Evolutionary conservation across 331 rosid genomes (phyloP).

Genomic region (Arachis monticola): DNA sequence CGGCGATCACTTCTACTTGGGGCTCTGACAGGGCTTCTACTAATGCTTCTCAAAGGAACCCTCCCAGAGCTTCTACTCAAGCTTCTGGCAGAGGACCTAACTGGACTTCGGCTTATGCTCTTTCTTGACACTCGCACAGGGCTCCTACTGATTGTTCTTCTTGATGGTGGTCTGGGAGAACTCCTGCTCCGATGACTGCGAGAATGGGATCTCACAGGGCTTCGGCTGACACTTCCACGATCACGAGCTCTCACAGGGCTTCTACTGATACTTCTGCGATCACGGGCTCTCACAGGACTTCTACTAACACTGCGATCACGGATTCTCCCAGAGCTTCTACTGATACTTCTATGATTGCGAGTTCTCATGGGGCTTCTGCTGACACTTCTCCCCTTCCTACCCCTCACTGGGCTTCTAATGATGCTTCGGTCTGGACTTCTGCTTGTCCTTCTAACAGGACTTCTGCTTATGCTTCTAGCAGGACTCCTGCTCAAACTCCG

Average conservation of each 20-base stretch:
- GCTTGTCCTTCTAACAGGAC: constrained; percentile 56
- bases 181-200: constrained; percentile 54
- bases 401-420: constrained; percentile 59
- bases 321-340: constrained; percentile 39
- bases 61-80: constrained; percentile 73
- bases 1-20: constrained; percentile 45
- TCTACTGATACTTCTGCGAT: constrained; percentile 35
- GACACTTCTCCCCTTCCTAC: constrained; percentile 46
- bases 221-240: constrained; percentile 45
- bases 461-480: constrained; percentile 50
- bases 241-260: constrained; percentile 53
- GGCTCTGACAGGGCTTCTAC: constrained; percentile 44
- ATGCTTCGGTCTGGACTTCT: constrained; percentile 54
- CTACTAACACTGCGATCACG: too few relatives aligned
- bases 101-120: constrained; percentile 73
- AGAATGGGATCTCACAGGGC: constrained; percentile 57
- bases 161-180: constrained; percentile 56
- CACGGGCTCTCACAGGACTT: constrained; percentile 45
- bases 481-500: constrained; percentile 73
- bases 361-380: constrained; percentile 55
- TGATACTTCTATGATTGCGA: constrained; percentile 36
- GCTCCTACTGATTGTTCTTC: constrained; percentile 55
- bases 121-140: constrained; percentile 57
- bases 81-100: constrained; percentile 66
- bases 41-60: constrained; percentile 54